phyloP scores from a whole-genome alignment of 73 alveolate genomes.

The Symbiodinium natans region DNA sequence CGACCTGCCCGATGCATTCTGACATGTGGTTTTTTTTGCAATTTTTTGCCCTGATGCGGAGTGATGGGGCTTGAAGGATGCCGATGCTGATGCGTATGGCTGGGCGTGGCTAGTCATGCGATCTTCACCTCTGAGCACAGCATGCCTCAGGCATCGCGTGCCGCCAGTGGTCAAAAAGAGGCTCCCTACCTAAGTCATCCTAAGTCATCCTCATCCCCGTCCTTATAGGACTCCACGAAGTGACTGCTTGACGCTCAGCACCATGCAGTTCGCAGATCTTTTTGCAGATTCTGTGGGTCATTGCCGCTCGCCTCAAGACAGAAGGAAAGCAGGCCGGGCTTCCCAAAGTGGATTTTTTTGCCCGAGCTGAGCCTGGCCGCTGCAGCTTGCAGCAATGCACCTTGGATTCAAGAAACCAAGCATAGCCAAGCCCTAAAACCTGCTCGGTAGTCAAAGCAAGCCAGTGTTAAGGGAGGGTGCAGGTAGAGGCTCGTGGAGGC shows the following conservation, averaged over 20 bases:
- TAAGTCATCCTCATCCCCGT: too few relatives aligned
- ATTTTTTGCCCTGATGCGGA: too few relatives aligned
- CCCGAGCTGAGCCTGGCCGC: not conserved
- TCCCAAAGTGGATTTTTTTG: not conserved
- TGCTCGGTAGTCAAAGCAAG: too few relatives aligned
- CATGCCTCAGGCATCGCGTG: slow-evolving; percentile 10
- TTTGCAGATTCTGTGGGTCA: not conserved
- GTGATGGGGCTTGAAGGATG: not conserved
- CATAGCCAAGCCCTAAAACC: too few relatives aligned
- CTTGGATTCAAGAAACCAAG: not conserved
- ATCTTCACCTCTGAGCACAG: not conserved
- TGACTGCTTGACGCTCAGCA: too few relatives aligned
- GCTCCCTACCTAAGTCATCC: not conserved
- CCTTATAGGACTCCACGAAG: too few relatives aligned
- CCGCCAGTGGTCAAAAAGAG: not conserved
- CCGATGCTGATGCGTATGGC: slow-evolving; percentile 51
- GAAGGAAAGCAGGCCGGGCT: too few relatives aligned
- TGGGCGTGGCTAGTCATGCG: slow-evolving; percentile 11
- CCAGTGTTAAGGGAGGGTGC: too few relatives aligned
- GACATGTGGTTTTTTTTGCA: not conserved
- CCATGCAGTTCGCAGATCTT: not conserved
- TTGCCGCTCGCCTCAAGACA: too few relatives aligned
- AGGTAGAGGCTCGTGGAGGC: too few relatives aligned
- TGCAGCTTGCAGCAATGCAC: not conserved
- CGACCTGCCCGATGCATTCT: not conserved